These are phyloP conservation scores for Sanguinoderma infundibulare DNA, from an alignment of 1,284 basidiomycete species.

Conservation along the genomic window DNA sequence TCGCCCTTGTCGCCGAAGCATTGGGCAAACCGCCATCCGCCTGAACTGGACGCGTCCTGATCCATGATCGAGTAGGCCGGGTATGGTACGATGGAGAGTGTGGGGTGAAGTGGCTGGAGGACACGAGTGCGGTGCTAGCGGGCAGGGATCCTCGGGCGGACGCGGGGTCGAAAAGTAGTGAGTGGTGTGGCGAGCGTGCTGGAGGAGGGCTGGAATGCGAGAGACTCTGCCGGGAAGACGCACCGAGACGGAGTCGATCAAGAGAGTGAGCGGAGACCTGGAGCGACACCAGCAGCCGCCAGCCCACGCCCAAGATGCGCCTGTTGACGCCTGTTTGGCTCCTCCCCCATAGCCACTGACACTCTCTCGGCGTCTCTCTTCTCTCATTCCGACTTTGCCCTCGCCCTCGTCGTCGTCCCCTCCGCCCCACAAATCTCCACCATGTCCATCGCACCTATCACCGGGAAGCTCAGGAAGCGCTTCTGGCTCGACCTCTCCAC, in stretches of 20 bases:
- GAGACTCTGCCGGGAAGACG: conserved; percentile 11
- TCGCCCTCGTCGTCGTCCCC: conserved; percentile 22
- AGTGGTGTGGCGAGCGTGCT: background rate
- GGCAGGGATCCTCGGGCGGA: background rate
- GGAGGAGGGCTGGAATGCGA: background rate
- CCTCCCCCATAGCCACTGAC: conserved; percentile 9
- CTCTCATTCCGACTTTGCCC: conserved; percentile 31
- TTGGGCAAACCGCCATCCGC: conserved; percentile 98
- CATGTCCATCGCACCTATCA: conserved; percentile 87
- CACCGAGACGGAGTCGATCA: conserved; percentile 19
- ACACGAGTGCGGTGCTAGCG: background rate
- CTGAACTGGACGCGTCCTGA: conserved; percentile 83
- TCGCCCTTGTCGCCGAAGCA: conserved; percentile 99
- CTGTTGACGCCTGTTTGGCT: conserved; percentile 36
- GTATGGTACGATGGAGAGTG: conserved; percentile 20
- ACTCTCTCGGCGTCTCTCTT: conserved; percentile 15
- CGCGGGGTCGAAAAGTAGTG: background rate
- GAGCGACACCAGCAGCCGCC: conserved; percentile 17
- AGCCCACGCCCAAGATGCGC: conserved; percentile 18
- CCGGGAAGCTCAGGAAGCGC: conserved; percentile 87
- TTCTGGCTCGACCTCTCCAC: conserved; percentile 81
- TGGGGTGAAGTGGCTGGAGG: conserved; percentile 9
- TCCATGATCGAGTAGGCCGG: conserved; percentile 58
- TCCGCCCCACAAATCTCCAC: conserved; percentile 13
- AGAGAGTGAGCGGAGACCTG: conserved; percentile 20